Base-by-base conservation (phyloP, 2,329 filamentous ascomycete species). In the Epichloe elymi region DNA sequence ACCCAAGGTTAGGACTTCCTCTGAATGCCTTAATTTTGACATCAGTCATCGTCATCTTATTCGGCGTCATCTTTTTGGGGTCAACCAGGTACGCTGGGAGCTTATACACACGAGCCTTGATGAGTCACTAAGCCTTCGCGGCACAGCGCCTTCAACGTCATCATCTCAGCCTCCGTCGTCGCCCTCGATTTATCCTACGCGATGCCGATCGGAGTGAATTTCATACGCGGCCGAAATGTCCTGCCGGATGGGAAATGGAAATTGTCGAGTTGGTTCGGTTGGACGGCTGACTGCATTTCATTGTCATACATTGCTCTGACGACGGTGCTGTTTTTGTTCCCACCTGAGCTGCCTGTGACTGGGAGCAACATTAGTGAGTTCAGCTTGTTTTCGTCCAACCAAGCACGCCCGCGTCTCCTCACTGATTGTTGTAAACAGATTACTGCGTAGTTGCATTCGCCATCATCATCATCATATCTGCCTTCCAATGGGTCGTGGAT, bases 31-130 rank as follows among this genome's bases (percentile, higher is more conserved):
- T 88, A 1, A 69, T 79, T 12, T 70, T 86, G 48, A 82, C 79
- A 2, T 72, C 77, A 0, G 67, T 66, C 4, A 72, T 83, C 44
- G 79, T 86, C 2, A 73, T 86, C 51, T 70, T 86, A 12, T 85
- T 88, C 51, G 84, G 84, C 0, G 74, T 78, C 52, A 82, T 88
- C 54, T 85, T 86, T 86, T 72, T 88, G 3, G 84, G 82, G 0
- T 85, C 81, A 2, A 71, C 67, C 10, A 58, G 57, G 57, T 58
- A 39, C 20, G 12, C 8, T 5, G 37, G 1, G 10, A n/a, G 12
- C 39, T 30, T 4, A 30, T 11, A 30, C 30, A 30, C 30, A 30
- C 30, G 8, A 11, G 8, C 3, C 30, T 30, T 30, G 30, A 30
- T 30, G 30, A 30, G 30, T 30, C 10, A 30, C 30, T 30, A 30